Evolutionary conservation across 2,329 filamentous ascomycete genomes (phyloP).

Genomic region (Aspergillus sp.): DNA sequence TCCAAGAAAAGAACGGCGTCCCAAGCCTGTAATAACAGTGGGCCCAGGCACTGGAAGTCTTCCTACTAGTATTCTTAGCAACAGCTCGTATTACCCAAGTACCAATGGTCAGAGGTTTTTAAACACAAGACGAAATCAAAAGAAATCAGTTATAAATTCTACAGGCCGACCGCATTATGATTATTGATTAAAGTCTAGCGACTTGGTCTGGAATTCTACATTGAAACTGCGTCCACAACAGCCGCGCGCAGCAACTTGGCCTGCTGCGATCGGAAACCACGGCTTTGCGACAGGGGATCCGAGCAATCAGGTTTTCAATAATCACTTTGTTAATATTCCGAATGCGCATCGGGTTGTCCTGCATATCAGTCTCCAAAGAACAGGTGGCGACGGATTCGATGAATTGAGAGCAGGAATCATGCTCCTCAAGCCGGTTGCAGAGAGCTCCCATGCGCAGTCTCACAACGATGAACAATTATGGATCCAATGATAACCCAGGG

Average conservation of each 20-base stretch:
- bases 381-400: too few relatives aligned
- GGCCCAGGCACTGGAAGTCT: not conserved
- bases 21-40: constrained; percentile 5
- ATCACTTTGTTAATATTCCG: not conserved
- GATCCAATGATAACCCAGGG: not conserved
- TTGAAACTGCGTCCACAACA: not conserved
- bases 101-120: not conserved
- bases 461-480: not conserved
- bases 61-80: not conserved
- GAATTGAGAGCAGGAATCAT: too few relatives aligned
- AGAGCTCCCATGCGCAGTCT: not conserved
- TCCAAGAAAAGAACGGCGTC: constrained; percentile 6
- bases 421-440: not conserved
- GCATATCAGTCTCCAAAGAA: too few relatives aligned
- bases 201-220: not conserved
- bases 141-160: not conserved
- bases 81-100: not conserved
- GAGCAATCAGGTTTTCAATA: not conserved
- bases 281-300: not conserved
- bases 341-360: not conserved
- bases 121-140: not conserved
- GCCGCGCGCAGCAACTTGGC: not conserved
- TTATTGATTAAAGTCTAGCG: not conserved
- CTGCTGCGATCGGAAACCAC: not conserved
- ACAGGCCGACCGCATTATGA: not conserved